These are phyloP conservation scores for Aspergillus affinis DNA, from an alignment of 495 filamentous ascomycete species.

Conservation along the genomic window DNA sequence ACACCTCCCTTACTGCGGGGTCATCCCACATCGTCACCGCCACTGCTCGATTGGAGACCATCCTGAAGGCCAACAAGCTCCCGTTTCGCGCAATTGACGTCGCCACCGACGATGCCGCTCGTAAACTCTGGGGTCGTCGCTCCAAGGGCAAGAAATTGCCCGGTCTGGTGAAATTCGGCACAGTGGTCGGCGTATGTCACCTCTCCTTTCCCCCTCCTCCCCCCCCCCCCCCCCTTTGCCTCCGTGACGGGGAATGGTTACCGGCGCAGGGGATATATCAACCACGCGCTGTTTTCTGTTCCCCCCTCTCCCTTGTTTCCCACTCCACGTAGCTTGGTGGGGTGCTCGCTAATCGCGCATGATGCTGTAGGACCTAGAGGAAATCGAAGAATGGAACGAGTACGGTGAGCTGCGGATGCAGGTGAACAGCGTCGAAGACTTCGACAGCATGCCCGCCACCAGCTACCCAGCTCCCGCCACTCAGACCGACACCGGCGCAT, in stretches of 20 bases:
- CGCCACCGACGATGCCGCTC: constrained; percentile 86
- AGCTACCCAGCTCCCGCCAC: constrained; percentile 34
- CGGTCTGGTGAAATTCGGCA: constrained; percentile 81
- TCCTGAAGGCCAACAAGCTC: constrained; percentile 91
- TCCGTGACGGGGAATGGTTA: neutral
- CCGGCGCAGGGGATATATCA: neutral
- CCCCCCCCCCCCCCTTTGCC: too few relatives aligned
- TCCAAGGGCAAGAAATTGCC: constrained; percentile 81
- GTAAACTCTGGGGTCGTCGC: constrained; percentile 85
- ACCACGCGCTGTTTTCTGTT: neutral
- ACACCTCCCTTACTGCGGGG: constrained; percentile 91
- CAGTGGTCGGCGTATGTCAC: constrained; percentile 77
- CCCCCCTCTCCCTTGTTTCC: constrained; percentile 4
- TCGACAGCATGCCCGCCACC: constrained; percentile 41
- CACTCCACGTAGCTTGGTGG: neutral
- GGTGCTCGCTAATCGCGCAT: neutral
- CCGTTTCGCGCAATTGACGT: constrained; percentile 90
- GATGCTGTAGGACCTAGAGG: constrained; percentile 73
- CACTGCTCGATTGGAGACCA: constrained; percentile 91
- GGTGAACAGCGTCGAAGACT: constrained; percentile 51
- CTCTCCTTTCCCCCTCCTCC: constrained; percentile 3
- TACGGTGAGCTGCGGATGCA: constrained; percentile 91
- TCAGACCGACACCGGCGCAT: constrained; percentile 29
- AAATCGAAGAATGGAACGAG: constrained; percentile 99
- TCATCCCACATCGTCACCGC: constrained; percentile 98